Conservation (phyloP, 139 green algal genomes). For the Tetradesmus lagerheimii region DNA sequence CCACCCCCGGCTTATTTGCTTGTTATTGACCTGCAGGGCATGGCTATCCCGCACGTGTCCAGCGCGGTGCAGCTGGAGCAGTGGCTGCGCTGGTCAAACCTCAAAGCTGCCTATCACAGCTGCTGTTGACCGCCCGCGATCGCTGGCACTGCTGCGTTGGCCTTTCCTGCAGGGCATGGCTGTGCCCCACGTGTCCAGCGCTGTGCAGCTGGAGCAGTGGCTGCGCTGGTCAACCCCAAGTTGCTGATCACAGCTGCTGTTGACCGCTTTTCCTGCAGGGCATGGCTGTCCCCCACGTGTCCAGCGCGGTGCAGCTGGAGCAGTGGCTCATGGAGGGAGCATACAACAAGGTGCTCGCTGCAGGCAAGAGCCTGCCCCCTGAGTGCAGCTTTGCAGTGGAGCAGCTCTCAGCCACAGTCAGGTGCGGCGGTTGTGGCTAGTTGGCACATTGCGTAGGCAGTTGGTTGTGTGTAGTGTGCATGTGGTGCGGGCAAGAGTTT, state of each 20-base stretch:
- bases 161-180: conserved; percentile 42
- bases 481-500: conserved; percentile 9
- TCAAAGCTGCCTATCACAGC: background rate
- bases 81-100: conserved; percentile 93
- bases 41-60: conserved; percentile 61
- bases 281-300: conserved; percentile 60
- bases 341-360: conserved; percentile 88
- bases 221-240: no score
- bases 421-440: background rate
- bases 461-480: background rate
- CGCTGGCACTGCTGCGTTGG: background rate
- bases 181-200: conserved; percentile 69
- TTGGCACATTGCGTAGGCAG: no score
- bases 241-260: no score
- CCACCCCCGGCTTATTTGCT: no score
- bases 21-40: conserved; percentile 39
- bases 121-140: no score
- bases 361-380: conserved; percentile 8
- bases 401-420: conserved; percentile 86
- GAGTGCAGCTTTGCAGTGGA: conserved; percentile 61
- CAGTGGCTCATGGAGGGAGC: conserved; percentile 97
- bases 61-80: conserved; percentile 91
- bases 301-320: conserved; percentile 89
- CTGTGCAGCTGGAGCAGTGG: conserved; percentile 91
- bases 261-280: conserved; percentile 43